Conservation (phyloP, 768 basidiomycete species). For the Leccinum uliginosum region DNA sequence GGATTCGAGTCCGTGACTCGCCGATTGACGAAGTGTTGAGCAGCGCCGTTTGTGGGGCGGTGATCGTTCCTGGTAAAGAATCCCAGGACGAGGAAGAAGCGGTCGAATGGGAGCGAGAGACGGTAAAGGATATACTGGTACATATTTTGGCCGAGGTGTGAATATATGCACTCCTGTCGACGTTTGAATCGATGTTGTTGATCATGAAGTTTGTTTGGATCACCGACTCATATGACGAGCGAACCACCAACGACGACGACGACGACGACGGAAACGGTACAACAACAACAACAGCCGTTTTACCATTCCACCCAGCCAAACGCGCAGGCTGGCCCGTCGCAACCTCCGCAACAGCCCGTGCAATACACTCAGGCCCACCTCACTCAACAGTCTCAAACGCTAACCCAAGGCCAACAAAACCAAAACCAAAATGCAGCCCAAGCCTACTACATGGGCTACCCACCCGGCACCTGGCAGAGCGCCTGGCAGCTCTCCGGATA, state of each 20-base stretch:
- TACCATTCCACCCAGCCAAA: conserved; percentile 13
- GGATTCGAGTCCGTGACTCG: conserved; percentile 64
- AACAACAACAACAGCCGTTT: conserved; percentile 8
- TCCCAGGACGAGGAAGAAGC: conserved; percentile 14
- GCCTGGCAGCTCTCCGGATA: conserved; percentile 33
- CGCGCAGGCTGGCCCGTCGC: conserved; percentile 14
- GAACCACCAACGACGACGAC: conserved; percentile 40
- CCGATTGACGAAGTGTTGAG: conserved; percentile 68
- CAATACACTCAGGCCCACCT: conserved; percentile 21
- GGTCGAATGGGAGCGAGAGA: conserved; percentile 38
- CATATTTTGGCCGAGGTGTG: conserved; percentile 51
- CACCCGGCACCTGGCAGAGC: conserved; percentile 31
- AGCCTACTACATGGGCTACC: conserved; percentile 32
- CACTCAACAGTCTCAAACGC: conserved; percentile 17
- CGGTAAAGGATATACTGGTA: conserved; percentile 65
- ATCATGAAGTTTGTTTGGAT: conserved; percentile 3
- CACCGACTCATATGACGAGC: conserved; percentile 31
- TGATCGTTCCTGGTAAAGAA: conserved; percentile 17
- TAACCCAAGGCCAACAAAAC: conserved; percentile 24
- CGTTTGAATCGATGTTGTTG: not conserved
- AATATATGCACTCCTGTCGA: not conserved
- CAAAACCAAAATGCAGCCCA: conserved; percentile 26
- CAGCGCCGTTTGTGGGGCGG: conserved; percentile 57
- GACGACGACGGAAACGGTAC: conserved; percentile 3
- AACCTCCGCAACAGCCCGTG: no score